Percentiles rank a stretch among this genome's conserved stretches.
phyloP scores from a whole-genome alignment of 306 rosid genomes.

The Fragaria nilgerrensis region DNA sequence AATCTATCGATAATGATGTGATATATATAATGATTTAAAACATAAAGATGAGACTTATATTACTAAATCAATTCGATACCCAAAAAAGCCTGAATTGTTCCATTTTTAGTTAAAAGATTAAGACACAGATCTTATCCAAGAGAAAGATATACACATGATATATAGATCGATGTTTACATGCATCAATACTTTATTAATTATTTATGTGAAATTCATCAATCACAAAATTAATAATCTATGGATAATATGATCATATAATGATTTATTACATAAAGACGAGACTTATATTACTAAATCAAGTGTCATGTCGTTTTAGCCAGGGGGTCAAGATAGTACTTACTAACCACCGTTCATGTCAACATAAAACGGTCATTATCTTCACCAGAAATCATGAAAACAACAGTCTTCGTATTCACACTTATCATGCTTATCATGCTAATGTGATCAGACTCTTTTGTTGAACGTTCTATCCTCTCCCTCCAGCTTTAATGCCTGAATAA shows the following conservation, averaged over 20 bases:
- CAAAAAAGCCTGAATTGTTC: background rate
- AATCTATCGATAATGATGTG: too few species aligned
- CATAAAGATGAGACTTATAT: background rate
- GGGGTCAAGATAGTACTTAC: background rate
- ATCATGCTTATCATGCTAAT: conserved; percentile 10
- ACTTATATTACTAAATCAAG: background rate
- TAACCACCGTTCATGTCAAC: background rate
- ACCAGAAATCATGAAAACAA: background rate
- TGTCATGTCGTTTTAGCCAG: too few species aligned
- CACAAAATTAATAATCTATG: too few species aligned
- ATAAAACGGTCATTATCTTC: background rate
- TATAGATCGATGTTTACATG: too few species aligned
- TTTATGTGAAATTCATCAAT: too few species aligned
- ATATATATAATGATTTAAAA: too few species aligned
- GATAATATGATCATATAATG: too few species aligned
- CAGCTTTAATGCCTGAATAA: conserved; percentile 19
- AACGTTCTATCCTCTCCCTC: background rate
- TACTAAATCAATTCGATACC: background rate
- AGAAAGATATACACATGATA: background rate
- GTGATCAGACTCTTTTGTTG: background rate
- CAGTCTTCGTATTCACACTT: background rate
- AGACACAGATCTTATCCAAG: background rate
- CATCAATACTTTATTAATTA: too few species aligned
- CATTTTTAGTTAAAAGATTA: background rate
- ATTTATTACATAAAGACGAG: background rate